Evolutionary conservation across 805 yeast genomes (phyloP).

Genomic region (Kodamaea sagamina): DNA sequence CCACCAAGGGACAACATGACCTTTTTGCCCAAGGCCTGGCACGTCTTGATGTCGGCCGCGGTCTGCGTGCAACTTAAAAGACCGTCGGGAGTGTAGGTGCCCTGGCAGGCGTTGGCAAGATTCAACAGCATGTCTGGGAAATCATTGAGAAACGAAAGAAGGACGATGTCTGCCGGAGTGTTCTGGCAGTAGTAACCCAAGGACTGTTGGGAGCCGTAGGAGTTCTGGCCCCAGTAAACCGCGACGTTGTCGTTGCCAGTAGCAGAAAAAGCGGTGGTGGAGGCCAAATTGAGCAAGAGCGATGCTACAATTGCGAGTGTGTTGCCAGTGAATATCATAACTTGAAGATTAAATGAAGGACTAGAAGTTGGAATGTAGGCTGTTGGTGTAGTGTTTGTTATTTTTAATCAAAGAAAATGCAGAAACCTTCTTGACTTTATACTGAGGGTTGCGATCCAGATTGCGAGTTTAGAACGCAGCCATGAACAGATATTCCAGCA

Average conservation of each 20-base stretch:
- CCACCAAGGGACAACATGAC: conserved; percentile 74
- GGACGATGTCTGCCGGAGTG: conserved; percentile 16
- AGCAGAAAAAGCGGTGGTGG: conserved; percentile 15
- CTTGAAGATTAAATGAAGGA: conserved; percentile 1
- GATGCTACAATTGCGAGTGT: conserved; percentile 11
- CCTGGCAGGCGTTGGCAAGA: conserved; percentile 19
- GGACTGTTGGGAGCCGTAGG: conserved; percentile 16
- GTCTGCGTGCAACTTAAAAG: conserved; percentile 23
- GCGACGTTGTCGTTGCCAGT: conserved; percentile 17
- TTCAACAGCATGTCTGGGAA: conserved; percentile 17
- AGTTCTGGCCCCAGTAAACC: conserved; percentile 23
- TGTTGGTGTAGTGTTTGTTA: too few relatives aligned
- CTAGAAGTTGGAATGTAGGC: conserved; percentile 6
- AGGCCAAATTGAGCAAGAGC: conserved; percentile 10
- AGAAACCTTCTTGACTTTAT: too few relatives aligned
- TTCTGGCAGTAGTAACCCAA: conserved; percentile 18
- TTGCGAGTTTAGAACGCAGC: too few relatives aligned
- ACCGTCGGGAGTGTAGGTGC: conserved; percentile 16
- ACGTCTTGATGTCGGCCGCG: conserved; percentile 66
- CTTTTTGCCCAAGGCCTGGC: conserved; percentile 79
- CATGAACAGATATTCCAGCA: too few relatives aligned
- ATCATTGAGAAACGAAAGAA: conserved; percentile 16
- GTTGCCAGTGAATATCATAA: conserved; percentile 10
- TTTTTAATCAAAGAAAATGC: too few relatives aligned
- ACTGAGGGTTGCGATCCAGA: too few relatives aligned